Base-by-base conservation (phyloP, 768 basidiomycete genomes). In the Leccinum subtestaceum region DNA sequence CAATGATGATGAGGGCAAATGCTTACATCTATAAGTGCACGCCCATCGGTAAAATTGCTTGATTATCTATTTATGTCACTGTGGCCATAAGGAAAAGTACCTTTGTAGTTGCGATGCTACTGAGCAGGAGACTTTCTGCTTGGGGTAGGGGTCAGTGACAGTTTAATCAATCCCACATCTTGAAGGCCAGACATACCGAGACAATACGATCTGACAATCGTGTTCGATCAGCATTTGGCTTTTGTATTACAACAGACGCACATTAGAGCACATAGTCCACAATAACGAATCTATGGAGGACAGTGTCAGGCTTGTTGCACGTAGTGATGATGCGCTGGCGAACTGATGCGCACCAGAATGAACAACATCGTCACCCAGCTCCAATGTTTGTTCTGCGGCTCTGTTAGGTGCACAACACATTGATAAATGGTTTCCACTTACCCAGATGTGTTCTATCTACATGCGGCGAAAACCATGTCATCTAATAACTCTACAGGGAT, bases 381-480 rank as follows among this genome's bases (percentile, higher is more conserved):
- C 52, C 56, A 58, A 1, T 21, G 56, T 29, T 50, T 50, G n/a
- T 10, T 27, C 48, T 50, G 27, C 17, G 48, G 6, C 23, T 15
- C 15, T 48, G 27, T 50, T 13, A 49, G 48, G 27, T 17, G n/a
- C 27, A 50, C 17, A 29, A 17, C 5, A 15, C 17, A 13, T n/a
- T 13, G 15, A 23, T 10, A 38, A 10, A 3, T 17, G 27, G 15
- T 34, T 2, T 12, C 3, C 7, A 21, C 56, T 34, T n/a, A 60
- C 60, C 60, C 60, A 60, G 4, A 60, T 34, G 21, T 60, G 40
- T 27, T 60, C 52, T 23, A 60, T 25, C 60, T 60, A 40, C 25
- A 50, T n/a, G 48, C 12, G n/a, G 12, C 3, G 23, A 23, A 8
- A 21, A 15, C 19, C 27, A n/a, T 27, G 25, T 29, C 23, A 27